Base-by-base conservation (phyloP, 2,329 filamentous ascomycete genomes). In the Chrysosporium keratinophilum region DNA sequence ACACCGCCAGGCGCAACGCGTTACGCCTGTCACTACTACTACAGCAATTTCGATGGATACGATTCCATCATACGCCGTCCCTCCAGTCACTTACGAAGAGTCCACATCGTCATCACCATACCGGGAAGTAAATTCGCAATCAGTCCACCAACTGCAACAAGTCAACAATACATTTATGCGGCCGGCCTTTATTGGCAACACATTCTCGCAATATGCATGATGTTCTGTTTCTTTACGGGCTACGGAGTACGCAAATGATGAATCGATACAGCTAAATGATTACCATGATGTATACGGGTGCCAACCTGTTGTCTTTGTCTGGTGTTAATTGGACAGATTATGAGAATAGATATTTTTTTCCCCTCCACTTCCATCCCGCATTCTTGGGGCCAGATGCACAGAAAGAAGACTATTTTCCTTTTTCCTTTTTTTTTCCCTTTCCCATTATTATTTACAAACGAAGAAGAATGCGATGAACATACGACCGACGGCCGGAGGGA, bases 1-100 rank as follows among this genome's bases (percentile, higher is more conserved):
- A 37, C 47, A 52, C n/a, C 54, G 52, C 23, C 51, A 55, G 34
- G 15, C 50, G 19, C 51, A 54, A 14, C 43, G 43, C 10, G 15
- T 42, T 1, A 23, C 23, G 3, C 23, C 48, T 7, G 42, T 43
- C 42, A 28, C 19, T 15, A 5, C n/a, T 15, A 12, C 20, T 10
- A 37, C 23, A 17, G 3, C 37, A 19, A n/a, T 15, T 14, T 50
- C 35, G 3, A n/a, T 14, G 28, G 15, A 20, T 23, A 31, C 19
- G 11, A 19, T 33, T 11, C 42, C 9, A 28, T 35, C 40, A 15
- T 40, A 23, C 33, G 23, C 31, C 15, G 28, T 28, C 11, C 9
- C 50, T 43, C 23, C 49, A 23, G 49, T 35, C 11, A 14, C 35
- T 19, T 43, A 20, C 17, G 37, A 43, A 28, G 19, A 41, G 15